Evolutionary conservation across 306 rosid genomes (phyloP).

Genomic region (Phaseolus lunatus): DNA sequence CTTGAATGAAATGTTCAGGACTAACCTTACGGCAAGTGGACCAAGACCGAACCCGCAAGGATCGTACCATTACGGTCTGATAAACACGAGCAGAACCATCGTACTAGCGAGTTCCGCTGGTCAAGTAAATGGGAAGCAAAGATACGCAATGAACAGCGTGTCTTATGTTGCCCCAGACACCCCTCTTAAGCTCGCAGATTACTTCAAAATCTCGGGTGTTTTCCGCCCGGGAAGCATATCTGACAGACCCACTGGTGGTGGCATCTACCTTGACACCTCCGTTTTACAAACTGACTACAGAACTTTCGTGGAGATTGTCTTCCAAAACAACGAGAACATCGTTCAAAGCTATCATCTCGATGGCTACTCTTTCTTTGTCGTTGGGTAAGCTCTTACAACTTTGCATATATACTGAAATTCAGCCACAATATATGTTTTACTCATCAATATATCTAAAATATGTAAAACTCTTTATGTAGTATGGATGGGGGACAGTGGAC

Average conservation of each 20-base stretch:
- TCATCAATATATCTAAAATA: conserved; percentile 14
- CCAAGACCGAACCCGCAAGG: conserved; percentile 99
- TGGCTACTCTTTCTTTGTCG: conserved; percentile 96
- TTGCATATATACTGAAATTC: background rate
- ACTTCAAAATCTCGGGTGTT: conserved; percentile 78
- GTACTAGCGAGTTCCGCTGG: conserved; percentile 74
- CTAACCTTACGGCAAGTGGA: conserved; percentile 98
- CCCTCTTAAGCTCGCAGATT: conserved; percentile 92
- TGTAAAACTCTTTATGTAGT: conserved; percentile 49
- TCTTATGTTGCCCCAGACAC: conserved; percentile 89
- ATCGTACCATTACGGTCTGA: conserved; percentile 91
- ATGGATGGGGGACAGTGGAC: conserved; percentile 99
- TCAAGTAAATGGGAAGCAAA: conserved; percentile 76
- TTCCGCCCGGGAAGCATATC: conserved; percentile 89
- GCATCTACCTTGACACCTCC: conserved; percentile 85
- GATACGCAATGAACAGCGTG: conserved; percentile 91
- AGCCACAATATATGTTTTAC: too few relatives aligned
- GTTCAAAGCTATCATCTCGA: conserved; percentile 88
- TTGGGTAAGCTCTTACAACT: conserved; percentile 63
- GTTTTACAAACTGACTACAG: conserved; percentile 87
- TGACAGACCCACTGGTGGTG: conserved; percentile 80
- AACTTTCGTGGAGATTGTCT: conserved; percentile 79
- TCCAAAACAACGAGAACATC: conserved; percentile 86
- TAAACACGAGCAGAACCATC: conserved; percentile 72
- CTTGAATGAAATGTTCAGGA: conserved; percentile 53